Evolutionary conservation across 2,329 filamentous ascomycete species (phyloP).

Genomic region (Colletotrichum sp.): DNA sequence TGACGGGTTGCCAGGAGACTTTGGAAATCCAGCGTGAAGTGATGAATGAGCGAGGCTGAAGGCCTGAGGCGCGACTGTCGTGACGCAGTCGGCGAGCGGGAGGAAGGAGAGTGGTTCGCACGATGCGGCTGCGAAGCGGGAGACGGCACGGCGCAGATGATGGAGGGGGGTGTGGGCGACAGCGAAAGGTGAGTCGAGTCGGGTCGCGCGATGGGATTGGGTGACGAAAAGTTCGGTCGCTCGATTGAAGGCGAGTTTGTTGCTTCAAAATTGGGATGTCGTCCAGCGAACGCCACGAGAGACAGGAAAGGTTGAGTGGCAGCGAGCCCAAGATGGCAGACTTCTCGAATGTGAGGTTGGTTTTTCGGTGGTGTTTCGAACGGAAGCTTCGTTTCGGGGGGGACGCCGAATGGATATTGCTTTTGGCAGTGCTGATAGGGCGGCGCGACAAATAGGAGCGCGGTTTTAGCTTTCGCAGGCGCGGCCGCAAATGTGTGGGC

Average conservation of each 20-base stretch:
- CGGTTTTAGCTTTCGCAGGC: slow-evolving; percentile 18
- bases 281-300: slow-evolving; percentile 22
- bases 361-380: slow-evolving; percentile 20
- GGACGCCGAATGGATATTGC: slow-evolving; percentile 5
- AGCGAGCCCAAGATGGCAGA: slow-evolving; percentile 15
- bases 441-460: slow-evolving; percentile 12
- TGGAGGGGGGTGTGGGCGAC: not conserved
- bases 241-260: not conserved
- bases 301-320: not conserved
- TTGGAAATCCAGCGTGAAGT: slow-evolving; percentile 1
- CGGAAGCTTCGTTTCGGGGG: slow-evolving; percentile 16
- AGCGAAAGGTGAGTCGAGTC: not conserved
- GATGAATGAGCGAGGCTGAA: not conserved
- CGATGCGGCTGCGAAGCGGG: slow-evolving; percentile 5
- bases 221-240: not conserved
- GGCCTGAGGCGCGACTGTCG: not conserved
- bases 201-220: not conserved
- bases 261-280: slow-evolving; percentile 10
- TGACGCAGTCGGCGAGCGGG: not conserved
- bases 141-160: not conserved
- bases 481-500: slow-evolving; percentile 20
- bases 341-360: slow-evolving; percentile 16
- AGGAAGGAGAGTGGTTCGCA: slow-evolving; percentile 7
- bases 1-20: not conserved
- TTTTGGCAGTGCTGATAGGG: slow-evolving; percentile 14